These are phyloP conservation scores for Trichomonascaceae sp. DNA, from an alignment of 1,139 yeast species.

Conservation along the genomic window DNA sequence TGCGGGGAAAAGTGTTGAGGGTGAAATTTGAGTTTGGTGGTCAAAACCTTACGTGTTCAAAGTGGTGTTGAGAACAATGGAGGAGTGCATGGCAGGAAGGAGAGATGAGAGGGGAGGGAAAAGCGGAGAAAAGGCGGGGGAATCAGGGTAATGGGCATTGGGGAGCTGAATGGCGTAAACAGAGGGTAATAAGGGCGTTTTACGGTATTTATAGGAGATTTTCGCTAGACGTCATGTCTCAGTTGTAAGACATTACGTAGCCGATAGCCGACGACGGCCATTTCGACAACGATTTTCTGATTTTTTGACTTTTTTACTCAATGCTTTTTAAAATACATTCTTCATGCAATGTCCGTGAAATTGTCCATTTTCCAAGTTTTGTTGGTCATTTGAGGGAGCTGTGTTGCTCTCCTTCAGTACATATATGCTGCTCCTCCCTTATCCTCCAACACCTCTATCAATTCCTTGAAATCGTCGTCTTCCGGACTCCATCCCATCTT, in stretches of 20 bases:
- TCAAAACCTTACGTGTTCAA: not conserved
- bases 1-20: not conserved
- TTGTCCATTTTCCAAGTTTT: no score
- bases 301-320: no score
- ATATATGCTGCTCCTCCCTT: constrained; percentile 33
- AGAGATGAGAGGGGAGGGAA: not conserved
- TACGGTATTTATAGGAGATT: no score
- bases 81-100: no score
- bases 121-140: not conserved
- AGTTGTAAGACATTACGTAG: no score
- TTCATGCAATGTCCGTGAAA: no score
- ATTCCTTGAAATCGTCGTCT: constrained; percentile 60
- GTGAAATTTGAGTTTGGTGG: not conserved
- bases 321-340: no score
- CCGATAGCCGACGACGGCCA: no score
- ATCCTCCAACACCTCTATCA: constrained; percentile 40
- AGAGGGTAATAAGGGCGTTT: no score
- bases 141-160: not conserved
- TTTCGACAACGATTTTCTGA: no score
- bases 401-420: constrained; percentile 8
- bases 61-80: not conserved
- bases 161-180: not conserved
- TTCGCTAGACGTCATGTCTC: no score
- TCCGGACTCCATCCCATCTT: constrained; percentile 85
- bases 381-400: no score